Evolutionary conservation across 306 rosid species (phyloP).

Genomic region (Prinsepia uniflora): DNA sequence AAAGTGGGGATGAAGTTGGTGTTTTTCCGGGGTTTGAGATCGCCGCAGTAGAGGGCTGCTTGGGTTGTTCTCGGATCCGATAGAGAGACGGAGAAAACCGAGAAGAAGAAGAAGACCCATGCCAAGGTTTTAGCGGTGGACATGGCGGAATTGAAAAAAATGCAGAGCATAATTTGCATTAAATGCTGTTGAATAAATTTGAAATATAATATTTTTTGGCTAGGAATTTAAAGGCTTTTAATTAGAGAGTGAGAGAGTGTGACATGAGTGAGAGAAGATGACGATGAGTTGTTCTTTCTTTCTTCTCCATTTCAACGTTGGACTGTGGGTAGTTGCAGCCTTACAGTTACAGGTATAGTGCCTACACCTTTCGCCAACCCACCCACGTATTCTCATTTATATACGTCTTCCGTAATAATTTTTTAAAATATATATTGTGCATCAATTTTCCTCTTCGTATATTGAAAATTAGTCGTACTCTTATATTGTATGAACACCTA

Average conservation of each 20-base stretch:
- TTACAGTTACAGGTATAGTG: neutral
- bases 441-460: too few species aligned
- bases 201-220: neutral
- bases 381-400: neutral
- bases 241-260: neutral
- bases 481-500: too few species aligned
- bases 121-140: neutral
- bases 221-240: neutral
- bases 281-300: neutral
- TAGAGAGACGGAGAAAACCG: conserved; percentile 14
- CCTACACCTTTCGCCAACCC: neutral
- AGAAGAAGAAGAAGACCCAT: conserved; percentile 28
- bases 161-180: neutral
- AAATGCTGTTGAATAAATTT: too few species aligned
- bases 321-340: neutral
- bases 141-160: neutral
- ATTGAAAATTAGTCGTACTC: too few species aligned
- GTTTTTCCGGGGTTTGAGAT: conserved; percentile 15
- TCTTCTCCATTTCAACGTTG: neutral
- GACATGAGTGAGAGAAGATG: neutral
- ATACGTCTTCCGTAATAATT: too few species aligned
- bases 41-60: conserved; percentile 50
- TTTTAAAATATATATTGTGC: too few species aligned
- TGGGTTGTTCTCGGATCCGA: conserved; percentile 60
- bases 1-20: conserved; percentile 53